phyloP scores from a whole-genome alignment of 2,329 filamentous ascomycete species.

The Colletotrichum musae region DNA sequence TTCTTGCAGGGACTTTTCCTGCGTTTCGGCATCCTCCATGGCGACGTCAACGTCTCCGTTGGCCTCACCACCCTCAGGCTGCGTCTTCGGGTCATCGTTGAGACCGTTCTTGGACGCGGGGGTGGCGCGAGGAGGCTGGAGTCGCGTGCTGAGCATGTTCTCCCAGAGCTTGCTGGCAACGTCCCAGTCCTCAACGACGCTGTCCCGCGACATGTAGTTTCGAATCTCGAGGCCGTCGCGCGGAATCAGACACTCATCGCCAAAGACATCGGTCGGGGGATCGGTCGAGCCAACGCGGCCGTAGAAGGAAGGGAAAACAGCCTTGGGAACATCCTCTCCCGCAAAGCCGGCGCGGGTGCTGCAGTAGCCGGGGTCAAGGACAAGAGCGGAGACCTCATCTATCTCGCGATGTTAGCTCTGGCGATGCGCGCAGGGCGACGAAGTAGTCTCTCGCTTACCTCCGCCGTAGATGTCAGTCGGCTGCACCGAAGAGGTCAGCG shows the following conservation, averaged over 20 bases:
- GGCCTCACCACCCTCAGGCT: slow-evolving; percentile 72
- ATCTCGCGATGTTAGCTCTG: slow-evolving; percentile 33
- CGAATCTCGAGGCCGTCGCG: slow-evolving; percentile 83
- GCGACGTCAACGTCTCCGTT: slow-evolving; percentile 74
- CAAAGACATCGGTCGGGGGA: slow-evolving; percentile 77
- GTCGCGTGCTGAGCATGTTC: slow-evolving; percentile 87
- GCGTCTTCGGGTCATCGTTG: slow-evolving; percentile 75
- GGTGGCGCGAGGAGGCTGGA: slow-evolving; percentile 82
- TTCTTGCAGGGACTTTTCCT: slow-evolving; percentile 88
- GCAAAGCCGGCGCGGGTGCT: slow-evolving; percentile 95
- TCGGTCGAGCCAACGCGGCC: slow-evolving; percentile 70
- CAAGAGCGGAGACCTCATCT: slow-evolving; percentile 98
- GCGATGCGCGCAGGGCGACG: slow-evolving; percentile 21
- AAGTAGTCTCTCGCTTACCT: slow-evolving; percentile 58
- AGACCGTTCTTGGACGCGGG: slow-evolving; percentile 83
- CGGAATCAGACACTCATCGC: slow-evolving; percentile 90
- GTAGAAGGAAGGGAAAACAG: slow-evolving; percentile 92
- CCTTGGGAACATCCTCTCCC: slow-evolving; percentile 97
- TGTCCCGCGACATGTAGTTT: slow-evolving; percentile 92
- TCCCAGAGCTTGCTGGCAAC: slow-evolving; percentile 92
- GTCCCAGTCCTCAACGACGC: slow-evolving; percentile 97
- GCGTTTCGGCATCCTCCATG: slow-evolving; percentile 65
- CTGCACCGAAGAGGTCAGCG: slow-evolving; percentile 68
- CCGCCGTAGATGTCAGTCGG: slow-evolving; percentile 76
- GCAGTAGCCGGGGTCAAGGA: slow-evolving; percentile 95